A percentile compares a stretch with the other conserved stretches of the same genome.
These are phyloP conservation scores for Claviceps pusilla DNA, from an alignment of 2,329 filamentous ascomycete species.

Conservation along the genomic window DNA sequence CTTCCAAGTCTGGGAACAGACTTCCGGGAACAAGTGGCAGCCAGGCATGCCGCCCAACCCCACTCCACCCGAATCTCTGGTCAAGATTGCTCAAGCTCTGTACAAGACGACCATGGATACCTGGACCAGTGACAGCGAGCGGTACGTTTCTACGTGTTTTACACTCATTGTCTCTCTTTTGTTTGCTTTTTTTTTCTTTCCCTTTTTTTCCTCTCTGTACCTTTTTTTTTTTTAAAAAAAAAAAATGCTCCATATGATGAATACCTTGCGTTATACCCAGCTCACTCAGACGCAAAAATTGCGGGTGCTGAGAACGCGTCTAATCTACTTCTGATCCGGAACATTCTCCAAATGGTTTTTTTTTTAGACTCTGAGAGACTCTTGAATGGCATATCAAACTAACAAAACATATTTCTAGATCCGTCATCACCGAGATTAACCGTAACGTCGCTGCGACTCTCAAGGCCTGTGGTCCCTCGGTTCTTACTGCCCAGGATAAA, in stretches of 20 bases:
- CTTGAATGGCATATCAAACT: neutral
- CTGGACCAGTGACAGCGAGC: slow-evolving; percentile 82
- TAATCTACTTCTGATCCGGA: slow-evolving; percentile 24
- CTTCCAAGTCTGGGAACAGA: slow-evolving; percentile 71
- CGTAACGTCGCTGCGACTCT: slow-evolving; percentile 81
- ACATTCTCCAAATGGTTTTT: slow-evolving; percentile 6
- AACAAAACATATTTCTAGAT: slow-evolving; percentile 31
- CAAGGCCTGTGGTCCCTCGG: slow-evolving; percentile 76
- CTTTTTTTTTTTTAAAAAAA: no score
- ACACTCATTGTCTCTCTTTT: slow-evolving; percentile 5
- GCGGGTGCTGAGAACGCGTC: slow-evolving; percentile 77
- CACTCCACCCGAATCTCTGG: slow-evolving; percentile 61
- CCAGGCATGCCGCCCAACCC: slow-evolving; percentile 72
- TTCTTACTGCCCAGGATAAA: slow-evolving; percentile 54
- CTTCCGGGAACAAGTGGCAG: slow-evolving; percentile 66
- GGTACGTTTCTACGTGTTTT: slow-evolving; percentile 48
- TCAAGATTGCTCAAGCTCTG: slow-evolving; percentile 74
- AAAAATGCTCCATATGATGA: slow-evolving; percentile 54
- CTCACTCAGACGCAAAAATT: slow-evolving; percentile 89
- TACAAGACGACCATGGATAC: slow-evolving; percentile 69
- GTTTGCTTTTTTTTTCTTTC: no score
- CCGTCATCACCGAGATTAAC: slow-evolving; percentile 88
- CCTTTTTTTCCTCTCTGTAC: no score
- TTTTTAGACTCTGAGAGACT: neutral
- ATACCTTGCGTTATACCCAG: slow-evolving; percentile 87